Evolutionary conservation across 73 alveolate genomes (phyloP).

Genomic region (Paramecium sexaurelia): DNA sequence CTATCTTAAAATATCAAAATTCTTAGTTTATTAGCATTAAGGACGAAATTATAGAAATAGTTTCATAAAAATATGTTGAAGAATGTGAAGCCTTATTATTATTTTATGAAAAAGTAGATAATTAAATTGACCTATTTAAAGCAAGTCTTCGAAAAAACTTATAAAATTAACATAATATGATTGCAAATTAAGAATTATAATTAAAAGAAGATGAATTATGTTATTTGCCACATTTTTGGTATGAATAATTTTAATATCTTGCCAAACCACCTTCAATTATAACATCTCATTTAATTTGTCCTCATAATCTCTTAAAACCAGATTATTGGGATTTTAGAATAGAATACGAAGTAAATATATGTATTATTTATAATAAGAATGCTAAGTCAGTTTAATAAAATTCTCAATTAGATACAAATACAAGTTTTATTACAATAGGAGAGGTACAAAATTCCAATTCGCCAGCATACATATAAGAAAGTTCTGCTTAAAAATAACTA

Average conservation of each 20-base stretch:
- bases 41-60: not conserved
- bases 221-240: constrained; percentile 33
- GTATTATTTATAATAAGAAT: not conserved
- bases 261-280: not conserved
- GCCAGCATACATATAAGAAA: not conserved
- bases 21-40: not conserved
- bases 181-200: not conserved
- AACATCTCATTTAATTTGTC: constrained; percentile 22
- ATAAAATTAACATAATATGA: not conserved
- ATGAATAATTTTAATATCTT: not conserved
- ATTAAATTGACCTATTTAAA: not conserved
- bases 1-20: not conserved
- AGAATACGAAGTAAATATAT: not conserved
- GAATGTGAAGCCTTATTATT: not conserved
- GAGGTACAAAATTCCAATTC: not conserved
- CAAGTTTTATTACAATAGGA: not conserved
- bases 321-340: constrained; percentile 57
- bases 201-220: not conserved
- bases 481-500: constrained; percentile 14
- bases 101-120: not conserved
- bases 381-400: not conserved
- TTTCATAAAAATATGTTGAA: not conserved
- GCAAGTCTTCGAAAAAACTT: not conserved
- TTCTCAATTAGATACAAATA: not conserved
- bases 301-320: not conserved